These are phyloP conservation scores for Isoetes engelmannii DNA, from an alignment of 83 land plant genomes.

Conservation along the genomic window DNA sequence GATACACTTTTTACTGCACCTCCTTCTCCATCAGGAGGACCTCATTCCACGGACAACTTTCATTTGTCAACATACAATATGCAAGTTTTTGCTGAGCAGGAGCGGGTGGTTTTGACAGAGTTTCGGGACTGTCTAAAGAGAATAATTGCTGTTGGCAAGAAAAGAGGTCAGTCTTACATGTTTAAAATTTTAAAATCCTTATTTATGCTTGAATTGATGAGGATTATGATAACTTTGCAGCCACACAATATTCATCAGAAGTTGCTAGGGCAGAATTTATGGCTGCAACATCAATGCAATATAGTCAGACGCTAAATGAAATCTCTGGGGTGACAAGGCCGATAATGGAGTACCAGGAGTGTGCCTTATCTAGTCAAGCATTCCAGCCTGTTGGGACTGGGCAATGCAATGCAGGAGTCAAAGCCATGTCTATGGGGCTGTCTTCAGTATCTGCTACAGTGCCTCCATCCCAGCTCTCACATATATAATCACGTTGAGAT, in stretches of 20 bases:
- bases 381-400: too few species aligned
- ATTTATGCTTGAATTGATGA: neutral
- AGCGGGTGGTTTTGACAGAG: slow-evolving; percentile 60
- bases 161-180: slow-evolving; percentile 46
- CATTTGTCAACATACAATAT: slow-evolving; percentile 36
- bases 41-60: slow-evolving; percentile 22
- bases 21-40: slow-evolving; percentile 39
- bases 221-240: slow-evolving; percentile 13
- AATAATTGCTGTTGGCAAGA: slow-evolving; percentile 59
- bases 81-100: slow-evolving; percentile 67
- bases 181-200: neutral
- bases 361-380: too few species aligned
- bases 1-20: slow-evolving; percentile 67
- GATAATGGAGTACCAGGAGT: too few species aligned
- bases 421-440: too few species aligned
- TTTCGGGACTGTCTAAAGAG: slow-evolving; percentile 71
- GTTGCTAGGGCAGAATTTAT: slow-evolving; percentile 12
- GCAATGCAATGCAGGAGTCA: too few species aligned
- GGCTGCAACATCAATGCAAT: slow-evolving; percentile 16
- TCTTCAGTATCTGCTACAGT: too few species aligned
- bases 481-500: too few species aligned
- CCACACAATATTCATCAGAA: slow-evolving; percentile 15
- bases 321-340: slow-evolving; percentile 4
- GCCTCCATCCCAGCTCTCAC: too few species aligned
- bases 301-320: slow-evolving; percentile 7